phyloP scores from a whole-genome alignment of 2,329 filamentous ascomycete genomes.

The Calonectria pseudoturangicola region DNA sequence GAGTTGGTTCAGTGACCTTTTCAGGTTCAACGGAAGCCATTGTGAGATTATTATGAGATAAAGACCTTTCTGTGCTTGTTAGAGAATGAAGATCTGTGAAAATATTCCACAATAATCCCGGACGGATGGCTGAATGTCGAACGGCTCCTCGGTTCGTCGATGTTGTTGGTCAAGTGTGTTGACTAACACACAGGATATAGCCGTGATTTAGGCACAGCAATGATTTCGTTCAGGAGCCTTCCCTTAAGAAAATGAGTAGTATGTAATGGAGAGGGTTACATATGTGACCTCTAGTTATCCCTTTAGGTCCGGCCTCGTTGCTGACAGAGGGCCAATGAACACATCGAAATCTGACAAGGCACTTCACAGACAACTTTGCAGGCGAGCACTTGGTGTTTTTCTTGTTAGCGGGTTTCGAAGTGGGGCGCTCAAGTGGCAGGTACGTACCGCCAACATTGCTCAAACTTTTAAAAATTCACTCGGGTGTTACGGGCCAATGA shows the following conservation, averaged over 20 bases:
- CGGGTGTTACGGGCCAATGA: constrained; percentile 55
- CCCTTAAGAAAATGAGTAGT: background rate
- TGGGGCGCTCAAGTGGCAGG: constrained; percentile 16
- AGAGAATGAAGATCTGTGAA: background rate
- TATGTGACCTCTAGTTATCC: background rate
- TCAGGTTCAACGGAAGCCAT: constrained; percentile 38
- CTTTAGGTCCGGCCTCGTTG: background rate
- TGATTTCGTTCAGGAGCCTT: background rate
- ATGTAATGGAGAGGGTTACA: background rate
- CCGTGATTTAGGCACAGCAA: background rate
- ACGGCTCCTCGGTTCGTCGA: background rate
- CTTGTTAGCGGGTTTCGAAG: constrained; percentile 45
- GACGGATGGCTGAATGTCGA: background rate
- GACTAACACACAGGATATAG: constrained; percentile 32
- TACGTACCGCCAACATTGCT: constrained; percentile 46
- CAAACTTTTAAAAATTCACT: constrained; percentile 39
- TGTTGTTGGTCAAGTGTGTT: background rate
- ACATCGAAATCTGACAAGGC: constrained; percentile 17
- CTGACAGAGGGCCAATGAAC: constrained; percentile 1
- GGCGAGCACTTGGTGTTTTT: constrained; percentile 41
- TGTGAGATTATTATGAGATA: constrained; percentile 8
- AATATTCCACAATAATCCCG: background rate
- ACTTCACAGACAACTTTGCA: background rate
- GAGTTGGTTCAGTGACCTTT: constrained; percentile 27
- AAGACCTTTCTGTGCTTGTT: background rate